Evolutionary conservation across 257 asterid species (phyloP).

Genomic region (Salvia splendens): DNA sequence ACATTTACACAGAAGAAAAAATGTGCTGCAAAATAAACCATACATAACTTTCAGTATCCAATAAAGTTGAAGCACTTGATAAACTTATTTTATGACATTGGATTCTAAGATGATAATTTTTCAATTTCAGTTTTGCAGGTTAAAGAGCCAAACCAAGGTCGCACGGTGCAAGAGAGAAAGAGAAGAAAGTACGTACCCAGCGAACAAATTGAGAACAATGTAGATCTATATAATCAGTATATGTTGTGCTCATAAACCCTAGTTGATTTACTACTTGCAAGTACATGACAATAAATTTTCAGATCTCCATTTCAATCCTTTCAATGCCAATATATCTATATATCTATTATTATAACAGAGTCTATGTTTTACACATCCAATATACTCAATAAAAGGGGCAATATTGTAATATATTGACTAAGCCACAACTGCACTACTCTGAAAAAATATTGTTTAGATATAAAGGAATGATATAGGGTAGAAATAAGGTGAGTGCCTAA

Average conservation of each 20-base stretch:
- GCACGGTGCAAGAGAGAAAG: neutral
- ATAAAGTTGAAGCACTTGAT: slow-evolving; percentile 10
- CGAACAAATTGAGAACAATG: neutral
- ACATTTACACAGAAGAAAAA: neutral
- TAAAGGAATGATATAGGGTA: neutral
- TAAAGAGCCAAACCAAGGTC: slow-evolving; percentile 1
- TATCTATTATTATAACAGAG: neutral
- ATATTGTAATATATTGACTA: neutral
- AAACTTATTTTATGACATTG: neutral
- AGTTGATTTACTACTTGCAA: neutral
- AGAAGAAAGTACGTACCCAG: neutral
- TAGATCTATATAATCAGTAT: neutral
- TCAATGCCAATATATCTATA: neutral
- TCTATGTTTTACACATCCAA: neutral
- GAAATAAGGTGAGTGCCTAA: slow-evolving; percentile 1
- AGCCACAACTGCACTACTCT: neutral
- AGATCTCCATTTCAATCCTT: neutral
- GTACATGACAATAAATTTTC: no score
- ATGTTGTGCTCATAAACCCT: neutral
- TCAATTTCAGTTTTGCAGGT: neutral
- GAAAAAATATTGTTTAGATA: neutral
- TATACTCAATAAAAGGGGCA: neutral
- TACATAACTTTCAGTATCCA: neutral
- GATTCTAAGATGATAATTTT: neutral
- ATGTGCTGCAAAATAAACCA: slow-evolving; percentile 18